Conservation (phyloP, 2,329 filamentous ascomycete species). For the Cadophora luteo-olivacea region DNA sequence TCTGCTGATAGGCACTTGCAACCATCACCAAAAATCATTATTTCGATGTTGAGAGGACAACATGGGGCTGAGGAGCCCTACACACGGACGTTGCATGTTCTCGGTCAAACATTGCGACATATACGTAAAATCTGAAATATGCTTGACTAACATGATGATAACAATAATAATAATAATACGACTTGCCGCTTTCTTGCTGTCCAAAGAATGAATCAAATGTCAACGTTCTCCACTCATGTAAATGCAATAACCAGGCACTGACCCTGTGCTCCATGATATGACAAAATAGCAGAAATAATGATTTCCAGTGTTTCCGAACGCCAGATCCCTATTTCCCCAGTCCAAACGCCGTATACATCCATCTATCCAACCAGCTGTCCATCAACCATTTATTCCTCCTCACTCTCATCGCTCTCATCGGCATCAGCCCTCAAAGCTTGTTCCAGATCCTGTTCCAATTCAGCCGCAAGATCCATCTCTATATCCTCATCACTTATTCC, state of each 20-base stretch:
- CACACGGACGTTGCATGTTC: not conserved
- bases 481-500: conserved; percentile 42
- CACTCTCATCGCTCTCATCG: conserved; percentile 45
- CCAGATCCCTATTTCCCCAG: not conserved
- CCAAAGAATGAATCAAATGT: too few species aligned
- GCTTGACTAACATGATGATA: not conserved
- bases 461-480: conserved; percentile 44
- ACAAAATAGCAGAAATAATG: not conserved
- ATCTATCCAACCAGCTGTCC: not conserved
- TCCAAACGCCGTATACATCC: not conserved
- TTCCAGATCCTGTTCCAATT: conserved; percentile 43
- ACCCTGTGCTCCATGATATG: not conserved
- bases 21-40: not conserved
- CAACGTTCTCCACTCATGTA: not conserved
- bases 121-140: not conserved
- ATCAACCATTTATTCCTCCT: conserved; percentile 42
- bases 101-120: too few species aligned
- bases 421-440: conserved; percentile 27
- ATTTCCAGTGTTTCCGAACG: not conserved
- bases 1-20: not conserved
- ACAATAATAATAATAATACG: not conserved
- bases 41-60: not conserved
- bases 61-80: not conserved
- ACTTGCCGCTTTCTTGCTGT: not conserved
- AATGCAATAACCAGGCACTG: not conserved